Conservation (phyloP, 306 rosid species). For the Dryas octopetala region DNA sequence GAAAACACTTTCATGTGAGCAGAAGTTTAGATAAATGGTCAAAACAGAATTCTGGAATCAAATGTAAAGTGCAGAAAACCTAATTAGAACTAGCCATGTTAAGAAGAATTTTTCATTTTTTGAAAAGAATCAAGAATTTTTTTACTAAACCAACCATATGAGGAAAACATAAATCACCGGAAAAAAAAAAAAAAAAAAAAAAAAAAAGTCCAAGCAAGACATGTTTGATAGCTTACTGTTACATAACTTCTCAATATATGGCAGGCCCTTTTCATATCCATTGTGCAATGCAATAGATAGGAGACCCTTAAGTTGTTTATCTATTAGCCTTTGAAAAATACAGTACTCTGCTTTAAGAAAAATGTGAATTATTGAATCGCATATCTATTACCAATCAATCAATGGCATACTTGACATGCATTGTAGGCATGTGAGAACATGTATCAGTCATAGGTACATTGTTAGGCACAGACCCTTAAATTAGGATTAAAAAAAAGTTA, state of each 20-base stretch:
- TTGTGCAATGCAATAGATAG: background rate
- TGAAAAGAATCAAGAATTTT: too few relatives aligned
- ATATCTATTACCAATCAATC: too few relatives aligned
- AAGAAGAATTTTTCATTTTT: background rate
- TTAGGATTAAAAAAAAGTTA: too few relatives aligned
- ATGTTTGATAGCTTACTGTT: background rate
- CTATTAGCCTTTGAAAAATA: background rate
- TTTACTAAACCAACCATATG: background rate
- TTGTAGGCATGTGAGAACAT: too few relatives aligned
- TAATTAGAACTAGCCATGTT: background rate
- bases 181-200: background rate
- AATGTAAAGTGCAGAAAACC: background rate
- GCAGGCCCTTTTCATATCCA: background rate
- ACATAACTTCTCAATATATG: background rate
- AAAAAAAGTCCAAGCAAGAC: background rate
- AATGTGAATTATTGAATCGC: too few relatives aligned
- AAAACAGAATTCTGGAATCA: constrained; percentile 13
- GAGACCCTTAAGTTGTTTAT: background rate
- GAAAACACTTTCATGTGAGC: constrained; percentile 3
- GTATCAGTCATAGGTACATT: too few relatives aligned
- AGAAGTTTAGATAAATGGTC: constrained; percentile 2
- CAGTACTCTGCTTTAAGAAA: background rate
- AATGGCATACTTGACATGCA: too few relatives aligned
- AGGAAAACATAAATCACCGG: background rate
- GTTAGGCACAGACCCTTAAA: too few relatives aligned